phyloP scores from a whole-genome alignment of 306 rosid species.

The Canavalia ensiformis region DNA sequence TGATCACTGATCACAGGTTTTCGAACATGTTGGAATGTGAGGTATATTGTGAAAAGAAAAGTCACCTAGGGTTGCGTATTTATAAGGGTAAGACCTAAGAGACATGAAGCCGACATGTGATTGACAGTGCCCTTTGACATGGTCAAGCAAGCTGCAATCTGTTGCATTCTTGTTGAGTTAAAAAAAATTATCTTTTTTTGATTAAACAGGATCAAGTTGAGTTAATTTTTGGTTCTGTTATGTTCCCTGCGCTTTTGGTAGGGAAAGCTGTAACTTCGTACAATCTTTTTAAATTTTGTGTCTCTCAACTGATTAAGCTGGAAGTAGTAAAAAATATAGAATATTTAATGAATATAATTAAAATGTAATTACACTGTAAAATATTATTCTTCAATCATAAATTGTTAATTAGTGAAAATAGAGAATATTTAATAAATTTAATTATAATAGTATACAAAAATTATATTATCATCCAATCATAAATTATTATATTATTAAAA shows the following conservation, averaged over 20 bases:
- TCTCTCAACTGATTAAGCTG: background rate
- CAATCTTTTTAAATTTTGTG: background rate
- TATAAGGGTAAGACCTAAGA: slow-evolving; percentile 40
- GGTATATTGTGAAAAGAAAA: slow-evolving; percentile 27
- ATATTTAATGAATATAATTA: too few relatives aligned
- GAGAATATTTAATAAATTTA: too few relatives aligned
- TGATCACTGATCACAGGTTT: background rate
- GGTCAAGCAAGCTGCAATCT: background rate
- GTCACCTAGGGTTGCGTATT: slow-evolving; percentile 45
- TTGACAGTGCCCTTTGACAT: slow-evolving; percentile 45
- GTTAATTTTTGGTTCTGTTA: background rate
- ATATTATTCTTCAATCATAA: too few relatives aligned
- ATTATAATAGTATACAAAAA: too few relatives aligned
- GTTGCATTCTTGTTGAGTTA: background rate
- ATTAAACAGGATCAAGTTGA: background rate
- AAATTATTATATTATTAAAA: too few relatives aligned
- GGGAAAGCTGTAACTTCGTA: background rate
- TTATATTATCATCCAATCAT: too few relatives aligned
- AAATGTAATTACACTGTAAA: too few relatives aligned
- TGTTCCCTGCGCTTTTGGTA: background rate
- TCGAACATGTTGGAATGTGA: background rate
- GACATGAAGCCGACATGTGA: slow-evolving; percentile 47
- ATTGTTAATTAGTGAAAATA: too few relatives aligned
- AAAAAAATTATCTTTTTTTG: background rate
- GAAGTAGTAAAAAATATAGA: background rate